Percentiles rank a stretch among this genome's conserved stretches.
Conservation (phyloP, 768 basidiomycete species). For the Termitomyces sp. region DNA sequence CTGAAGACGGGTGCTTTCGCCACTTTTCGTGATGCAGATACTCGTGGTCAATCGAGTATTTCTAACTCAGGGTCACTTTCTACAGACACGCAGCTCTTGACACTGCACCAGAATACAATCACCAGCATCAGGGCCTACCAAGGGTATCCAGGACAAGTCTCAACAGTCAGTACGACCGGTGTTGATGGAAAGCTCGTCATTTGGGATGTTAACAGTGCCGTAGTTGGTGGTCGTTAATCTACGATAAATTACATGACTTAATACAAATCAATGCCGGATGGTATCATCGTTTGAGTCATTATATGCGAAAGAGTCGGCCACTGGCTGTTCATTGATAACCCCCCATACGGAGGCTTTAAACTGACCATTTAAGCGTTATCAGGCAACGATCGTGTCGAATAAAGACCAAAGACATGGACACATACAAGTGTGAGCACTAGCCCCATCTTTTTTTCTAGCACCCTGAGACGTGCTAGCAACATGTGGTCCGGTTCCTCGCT, state of each 20-base stretch:
- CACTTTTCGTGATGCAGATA: constrained; percentile 90
- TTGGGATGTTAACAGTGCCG: constrained; percentile 76
- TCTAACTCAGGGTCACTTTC: constrained; percentile 24
- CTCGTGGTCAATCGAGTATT: constrained; percentile 52
- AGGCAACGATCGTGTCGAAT: constrained; percentile 29
- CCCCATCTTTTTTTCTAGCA: constrained; percentile 92
- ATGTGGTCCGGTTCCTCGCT: constrained; percentile 75
- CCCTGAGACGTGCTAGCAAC: constrained; percentile 71
- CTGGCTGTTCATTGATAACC: constrained; percentile 78
- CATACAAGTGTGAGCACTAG: constrained; percentile 88
- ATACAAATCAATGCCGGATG: constrained; percentile 17
- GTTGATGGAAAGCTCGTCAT: constrained; percentile 92
- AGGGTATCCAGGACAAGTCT: constrained; percentile 51
- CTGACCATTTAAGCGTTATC: constrained; percentile 32
- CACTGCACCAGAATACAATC: constrained; percentile 98
- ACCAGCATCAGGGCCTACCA: constrained; percentile 85
- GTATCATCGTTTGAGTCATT: constrained; percentile 26
- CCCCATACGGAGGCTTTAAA: constrained; percentile 98
- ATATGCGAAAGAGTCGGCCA: constrained; percentile 23
- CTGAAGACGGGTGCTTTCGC: constrained; percentile 94
- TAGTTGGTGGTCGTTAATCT: constrained; percentile 30
- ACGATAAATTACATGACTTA: background rate
- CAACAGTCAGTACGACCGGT: constrained; percentile 84
- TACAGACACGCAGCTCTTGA: constrained; percentile 73
- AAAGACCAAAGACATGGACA: background rate